These are phyloP conservation scores for Suhomyces sp. DNA, from an alignment of 805 yeast genomes.

Conservation along the genomic window DNA sequence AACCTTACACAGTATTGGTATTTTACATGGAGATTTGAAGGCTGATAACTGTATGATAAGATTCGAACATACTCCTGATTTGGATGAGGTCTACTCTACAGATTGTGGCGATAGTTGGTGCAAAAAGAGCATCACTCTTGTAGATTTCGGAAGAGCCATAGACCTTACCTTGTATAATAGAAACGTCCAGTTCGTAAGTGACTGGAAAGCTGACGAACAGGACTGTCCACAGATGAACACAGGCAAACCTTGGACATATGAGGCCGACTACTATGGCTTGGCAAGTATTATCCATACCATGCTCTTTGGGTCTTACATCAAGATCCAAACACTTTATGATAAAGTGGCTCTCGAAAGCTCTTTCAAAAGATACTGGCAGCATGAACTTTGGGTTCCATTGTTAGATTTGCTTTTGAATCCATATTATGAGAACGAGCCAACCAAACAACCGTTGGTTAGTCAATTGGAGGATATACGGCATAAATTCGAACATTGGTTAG, in stretches of 20 bases:
- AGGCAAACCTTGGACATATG: constrained; percentile 65
- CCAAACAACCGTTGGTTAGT: constrained; percentile 40
- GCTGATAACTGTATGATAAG: constrained; percentile 84
- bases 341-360: constrained; percentile 36
- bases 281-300: constrained; percentile 73
- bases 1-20: constrained; percentile 58
- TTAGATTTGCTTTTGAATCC: constrained; percentile 68
- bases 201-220: constrained; percentile 60
- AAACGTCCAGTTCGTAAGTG: constrained; percentile 51
- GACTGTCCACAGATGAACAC: constrained; percentile 72
- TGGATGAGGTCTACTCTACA: constrained; percentile 23
- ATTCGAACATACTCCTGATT: constrained; percentile 28
- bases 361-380: constrained; percentile 75
- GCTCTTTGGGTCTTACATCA: constrained; percentile 67
- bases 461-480: constrained; percentile 32
- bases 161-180: constrained; percentile 58
- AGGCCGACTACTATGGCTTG: constrained; percentile 79
- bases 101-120: constrained; percentile 47
- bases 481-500: constrained; percentile 44
- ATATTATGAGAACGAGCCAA: constrained; percentile 17
- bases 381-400: constrained; percentile 63
- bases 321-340: constrained; percentile 20
- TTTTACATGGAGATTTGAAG: constrained; percentile 82
- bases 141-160: constrained; percentile 80
- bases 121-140: constrained; percentile 55